phyloP scores from a whole-genome alignment of 2,329 filamentous ascomycete genomes.

The Diaporthe vaccinii region DNA sequence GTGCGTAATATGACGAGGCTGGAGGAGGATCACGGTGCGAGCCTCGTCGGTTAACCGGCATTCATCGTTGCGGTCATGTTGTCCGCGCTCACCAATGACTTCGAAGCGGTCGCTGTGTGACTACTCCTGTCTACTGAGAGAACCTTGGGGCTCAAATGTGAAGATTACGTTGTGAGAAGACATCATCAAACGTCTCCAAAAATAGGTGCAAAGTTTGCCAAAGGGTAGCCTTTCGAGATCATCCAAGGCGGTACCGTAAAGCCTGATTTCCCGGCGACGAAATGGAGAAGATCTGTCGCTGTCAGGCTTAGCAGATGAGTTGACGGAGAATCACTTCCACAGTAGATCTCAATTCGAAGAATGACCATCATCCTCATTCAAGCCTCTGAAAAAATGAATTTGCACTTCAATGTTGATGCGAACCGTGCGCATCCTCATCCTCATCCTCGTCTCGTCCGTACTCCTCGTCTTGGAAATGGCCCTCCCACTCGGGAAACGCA shows the following conservation, averaged over 20 bases:
- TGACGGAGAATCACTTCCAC: neutral
- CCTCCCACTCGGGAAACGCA: slow-evolving; percentile 28
- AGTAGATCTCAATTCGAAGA: neutral
- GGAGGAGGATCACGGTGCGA: neutral
- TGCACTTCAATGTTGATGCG: neutral
- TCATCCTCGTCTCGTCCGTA: slow-evolving; percentile 8
- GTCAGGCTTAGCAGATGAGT: neutral
- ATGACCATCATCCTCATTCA: neutral
- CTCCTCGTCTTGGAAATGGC: slow-evolving; percentile 26
- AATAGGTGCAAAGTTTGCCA: neutral
- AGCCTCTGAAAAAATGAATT: neutral
- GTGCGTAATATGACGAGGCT: slow-evolving; percentile 6
- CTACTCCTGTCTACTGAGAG: neutral
- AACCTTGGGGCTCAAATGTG: too few relatives aligned
- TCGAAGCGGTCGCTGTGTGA: neutral
- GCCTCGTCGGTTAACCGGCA: neutral
- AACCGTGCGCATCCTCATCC: neutral
- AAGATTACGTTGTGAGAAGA: neutral
- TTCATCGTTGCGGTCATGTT: neutral
- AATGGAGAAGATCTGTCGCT: neutral
- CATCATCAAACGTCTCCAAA: neutral
- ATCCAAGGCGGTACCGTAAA: neutral
- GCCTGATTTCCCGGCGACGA: neutral
- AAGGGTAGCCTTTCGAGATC: neutral
- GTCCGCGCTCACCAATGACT: neutral